Evolutionary conservation across 345 rosid genomes (phyloP), one percentile per base, ranked within the genome.

Genomic region (Aquilaria sinensis): DNA sequence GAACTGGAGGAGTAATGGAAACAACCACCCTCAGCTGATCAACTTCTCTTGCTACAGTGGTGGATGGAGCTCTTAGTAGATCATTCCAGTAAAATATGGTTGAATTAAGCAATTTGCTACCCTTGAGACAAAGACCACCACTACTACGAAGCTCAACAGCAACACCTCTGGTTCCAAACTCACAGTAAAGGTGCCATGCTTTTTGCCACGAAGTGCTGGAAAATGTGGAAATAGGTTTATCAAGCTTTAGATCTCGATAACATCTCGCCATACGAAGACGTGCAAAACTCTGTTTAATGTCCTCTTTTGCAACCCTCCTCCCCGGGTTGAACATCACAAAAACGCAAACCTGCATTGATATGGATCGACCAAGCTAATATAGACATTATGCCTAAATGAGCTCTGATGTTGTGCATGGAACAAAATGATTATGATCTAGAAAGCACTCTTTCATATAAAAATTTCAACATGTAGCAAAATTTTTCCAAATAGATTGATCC

Each of bases 1-100:
- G 98, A 68, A 76, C 92, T 1, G 97, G 97, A 1, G 97, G 90
- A 12, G 97, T 90, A 60, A 87, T 81, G 0, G 98, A 93, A 63
- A 79, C 82, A 56, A 73, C 74, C 46, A 83, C 61, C 58, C 83
- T 73, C 31, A 77, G 58, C 67, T 75, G 77, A 10, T 78, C 80
- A 7, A 84, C 67, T 41, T 79, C 74, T 77, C 70, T 87, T 57
- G 79, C 79, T 12, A 82, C 50, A 6, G 82, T 73, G 70, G 85
- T 78, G 43, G 87, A 83, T 5, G 84, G 83, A 0, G 85, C 90
- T 74, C 92, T 80, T 5, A 87, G 64, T 58, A 90, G 67, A 80
- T 90, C 88, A 33, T 93, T 90, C 98, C 97, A 93, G 7, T 66
- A 74, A 75, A 93, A 81, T 12, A 67, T 61, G 7, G 61, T 51